A percentile compares a stretch with the other conserved stretches of the same genome.
Conservation (phyloP, 2,329 filamentous ascomycete genomes). For the Pseudogymnoascus sp. region DNA sequence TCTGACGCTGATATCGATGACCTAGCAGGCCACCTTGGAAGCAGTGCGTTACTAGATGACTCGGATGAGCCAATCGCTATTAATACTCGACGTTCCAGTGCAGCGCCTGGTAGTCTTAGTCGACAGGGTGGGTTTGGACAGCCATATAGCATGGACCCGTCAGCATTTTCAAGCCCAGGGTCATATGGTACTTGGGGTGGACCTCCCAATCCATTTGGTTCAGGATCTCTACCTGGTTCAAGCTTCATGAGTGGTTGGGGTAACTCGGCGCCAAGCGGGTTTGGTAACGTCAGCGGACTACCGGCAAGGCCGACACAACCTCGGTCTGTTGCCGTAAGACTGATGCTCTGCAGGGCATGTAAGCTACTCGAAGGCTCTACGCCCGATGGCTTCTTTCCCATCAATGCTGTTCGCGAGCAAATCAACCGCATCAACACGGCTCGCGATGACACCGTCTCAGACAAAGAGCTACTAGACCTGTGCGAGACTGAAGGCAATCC, state of each 20-base stretch:
- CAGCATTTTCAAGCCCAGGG: constrained; percentile 24
- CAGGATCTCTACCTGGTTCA: constrained; percentile 26
- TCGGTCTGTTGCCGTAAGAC: constrained; percentile 60
- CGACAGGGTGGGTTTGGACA: constrained; percentile 23
- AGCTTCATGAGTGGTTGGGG: constrained; percentile 25
- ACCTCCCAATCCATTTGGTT: constrained; percentile 27
- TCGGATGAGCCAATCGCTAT: constrained; percentile 46
- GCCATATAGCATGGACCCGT: constrained; percentile 26
- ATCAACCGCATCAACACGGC: constrained; percentile 52
- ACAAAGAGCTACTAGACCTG: constrained; percentile 65
- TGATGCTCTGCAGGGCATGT: constrained; percentile 72
- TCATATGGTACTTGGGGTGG: constrained; percentile 28
- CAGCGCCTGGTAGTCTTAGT: constrained; percentile 20
- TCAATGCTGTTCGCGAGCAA: constrained; percentile 56
- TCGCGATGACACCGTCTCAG: constrained; percentile 36
- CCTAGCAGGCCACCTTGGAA: constrained; percentile 73
- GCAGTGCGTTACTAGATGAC: constrained; percentile 78
- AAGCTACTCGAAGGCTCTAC: constrained; percentile 47
- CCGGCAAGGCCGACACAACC: constrained; percentile 45
- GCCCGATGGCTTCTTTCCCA: constrained; percentile 59
- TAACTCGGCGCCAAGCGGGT: constrained; percentile 33
- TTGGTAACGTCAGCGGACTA: constrained; percentile 37
- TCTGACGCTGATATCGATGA: constrained; percentile 57
- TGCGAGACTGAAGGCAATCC: constrained; percentile 85
- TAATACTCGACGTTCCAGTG: constrained; percentile 30